phyloP scores from a whole-genome alignment of 805 yeast species.

The Isabelozyma heimii region DNA sequence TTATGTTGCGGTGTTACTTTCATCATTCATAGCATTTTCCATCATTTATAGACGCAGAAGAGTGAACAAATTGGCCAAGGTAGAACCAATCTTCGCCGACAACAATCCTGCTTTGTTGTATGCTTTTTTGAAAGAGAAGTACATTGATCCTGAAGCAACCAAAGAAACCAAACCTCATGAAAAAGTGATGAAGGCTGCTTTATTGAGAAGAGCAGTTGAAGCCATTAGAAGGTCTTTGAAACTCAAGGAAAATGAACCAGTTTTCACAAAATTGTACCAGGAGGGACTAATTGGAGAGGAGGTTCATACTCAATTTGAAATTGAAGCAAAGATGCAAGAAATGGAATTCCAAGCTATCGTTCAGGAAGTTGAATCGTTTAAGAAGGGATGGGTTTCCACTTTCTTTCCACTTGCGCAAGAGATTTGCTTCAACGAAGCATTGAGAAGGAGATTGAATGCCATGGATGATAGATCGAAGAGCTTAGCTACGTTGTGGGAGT shows the following conservation, averaged over 20 bases:
- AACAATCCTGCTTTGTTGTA: conserved; percentile 67
- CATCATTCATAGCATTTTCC: conserved; percentile 69
- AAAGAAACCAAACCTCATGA: conserved; percentile 63
- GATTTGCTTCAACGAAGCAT: conserved; percentile 87
- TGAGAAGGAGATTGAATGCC: conserved; percentile 65
- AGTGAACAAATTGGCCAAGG: conserved; percentile 48
- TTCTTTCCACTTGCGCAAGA: conserved; percentile 82
- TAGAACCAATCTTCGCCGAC: conserved; percentile 72
- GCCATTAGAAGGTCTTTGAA: conserved; percentile 80
- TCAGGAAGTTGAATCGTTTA: conserved; percentile 66
- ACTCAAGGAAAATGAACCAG: conserved; percentile 73
- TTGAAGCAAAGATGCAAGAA: conserved; percentile 76
- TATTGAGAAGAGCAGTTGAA: conserved; percentile 71
- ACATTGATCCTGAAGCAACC: conserved; percentile 34
- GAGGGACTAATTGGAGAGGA: conserved; percentile 92
- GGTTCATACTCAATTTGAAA: conserved; percentile 71
- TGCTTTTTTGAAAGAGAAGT: conserved; percentile 50
- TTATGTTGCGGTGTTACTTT: conserved; percentile 66
- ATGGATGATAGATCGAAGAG: conserved; percentile 39
- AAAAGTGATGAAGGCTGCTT: conserved; percentile 64
- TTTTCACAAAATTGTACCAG: conserved; percentile 70
- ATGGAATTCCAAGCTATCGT: conserved; percentile 76
- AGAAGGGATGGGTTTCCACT: conserved; percentile 76
- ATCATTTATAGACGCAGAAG: conserved; percentile 61
- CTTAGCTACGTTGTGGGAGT: conserved; percentile 36